These are phyloP conservation scores for Thecaphora frezii DNA, from an alignment of 1,284 basidiomycete species.

Conservation along the genomic window DNA sequence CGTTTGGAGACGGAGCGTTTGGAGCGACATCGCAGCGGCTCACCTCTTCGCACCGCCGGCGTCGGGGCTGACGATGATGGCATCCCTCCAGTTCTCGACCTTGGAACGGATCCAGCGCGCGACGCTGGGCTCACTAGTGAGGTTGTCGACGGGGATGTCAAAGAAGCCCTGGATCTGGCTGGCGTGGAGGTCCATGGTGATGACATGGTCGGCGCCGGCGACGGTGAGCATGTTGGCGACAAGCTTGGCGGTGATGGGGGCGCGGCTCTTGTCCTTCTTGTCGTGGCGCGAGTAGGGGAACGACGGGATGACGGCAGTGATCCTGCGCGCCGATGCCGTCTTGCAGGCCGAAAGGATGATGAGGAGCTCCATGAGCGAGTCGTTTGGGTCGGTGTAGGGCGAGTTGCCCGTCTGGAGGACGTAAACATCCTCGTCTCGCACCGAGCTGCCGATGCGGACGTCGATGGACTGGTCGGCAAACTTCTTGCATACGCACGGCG, in stretches of 20 bases:
- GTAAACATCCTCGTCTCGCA: conserved; percentile 76
- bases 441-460: conserved; percentile 71
- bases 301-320: conserved; percentile 97
- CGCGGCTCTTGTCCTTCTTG: conserved; percentile 95
- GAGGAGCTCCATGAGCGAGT: conserved; percentile 68
- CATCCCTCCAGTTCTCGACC: conserved; percentile 82
- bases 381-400: conserved; percentile 54
- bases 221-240: conserved; percentile 96
- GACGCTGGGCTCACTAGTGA: conserved; percentile 51
- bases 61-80: conserved; percentile 93
- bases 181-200: conserved; percentile 97
- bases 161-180: conserved; percentile 99
- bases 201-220: conserved; percentile 96
- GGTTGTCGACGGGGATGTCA: conserved; percentile 96
- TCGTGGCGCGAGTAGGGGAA: conserved; percentile 96
- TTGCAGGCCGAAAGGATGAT: conserved; percentile 92
- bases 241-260: conserved; percentile 96
- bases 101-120: conserved; percentile 73
- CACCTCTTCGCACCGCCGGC: conserved; percentile 96
- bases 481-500: conserved; percentile 87
- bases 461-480: conserved; percentile 86
- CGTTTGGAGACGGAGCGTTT: too few species aligned
- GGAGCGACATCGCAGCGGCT: too few species aligned
- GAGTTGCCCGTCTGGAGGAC: conserved; percentile 56
- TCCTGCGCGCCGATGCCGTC: conserved; percentile 90